A percentile compares a stretch with the other conserved stretches of the same genome.
Evolutionary conservation across 1,284 basidiomycete species (phyloP).

Genomic region (Mycena citricolor): DNA sequence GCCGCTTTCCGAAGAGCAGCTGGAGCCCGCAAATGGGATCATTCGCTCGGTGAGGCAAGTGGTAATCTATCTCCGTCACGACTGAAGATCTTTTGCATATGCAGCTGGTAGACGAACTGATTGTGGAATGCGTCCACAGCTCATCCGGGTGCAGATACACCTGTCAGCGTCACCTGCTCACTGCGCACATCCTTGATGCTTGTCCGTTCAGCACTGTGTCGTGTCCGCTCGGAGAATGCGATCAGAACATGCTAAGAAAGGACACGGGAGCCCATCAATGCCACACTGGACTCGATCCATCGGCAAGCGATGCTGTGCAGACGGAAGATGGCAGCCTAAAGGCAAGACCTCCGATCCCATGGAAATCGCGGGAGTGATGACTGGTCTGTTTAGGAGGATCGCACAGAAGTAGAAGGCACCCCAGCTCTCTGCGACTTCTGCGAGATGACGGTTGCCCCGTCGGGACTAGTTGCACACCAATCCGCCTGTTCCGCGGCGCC

Average conservation of each 20-base stretch:
- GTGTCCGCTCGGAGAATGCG: slow-evolving; percentile 52
- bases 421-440: slow-evolving; percentile 41
- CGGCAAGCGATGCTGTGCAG: no score
- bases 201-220: slow-evolving; percentile 60
- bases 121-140: slow-evolving; percentile 69
- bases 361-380: no score
- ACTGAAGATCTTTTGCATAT: slow-evolving; percentile 13
- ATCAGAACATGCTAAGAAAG: slow-evolving; percentile 43
- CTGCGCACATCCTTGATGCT: slow-evolving; percentile 57
- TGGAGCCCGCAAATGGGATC: slow-evolving; percentile 65
- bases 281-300: slow-evolving; percentile 14
- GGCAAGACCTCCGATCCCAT: no score
- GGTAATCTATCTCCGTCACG: slow-evolving; percentile 23
- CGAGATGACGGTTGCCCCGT: slow-evolving; percentile 33
- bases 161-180: slow-evolving; percentile 70
- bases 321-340: no score
- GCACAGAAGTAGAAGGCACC: slow-evolving; percentile 39
- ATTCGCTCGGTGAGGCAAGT: slow-evolving; percentile 63
- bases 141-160: slow-evolving; percentile 60
- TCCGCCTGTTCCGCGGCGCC: slow-evolving; percentile 38
- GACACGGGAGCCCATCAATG: slow-evolving; percentile 43
- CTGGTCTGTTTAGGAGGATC: slow-evolving; percentile 30
- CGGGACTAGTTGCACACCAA: slow-evolving; percentile 37
- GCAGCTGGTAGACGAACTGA: slow-evolving; percentile 82
- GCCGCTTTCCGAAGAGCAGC: slow-evolving; percentile 50